phyloP scores from a whole-genome alignment of 2,329 filamentous ascomycete species.

The Fonsecaea monophora region DNA sequence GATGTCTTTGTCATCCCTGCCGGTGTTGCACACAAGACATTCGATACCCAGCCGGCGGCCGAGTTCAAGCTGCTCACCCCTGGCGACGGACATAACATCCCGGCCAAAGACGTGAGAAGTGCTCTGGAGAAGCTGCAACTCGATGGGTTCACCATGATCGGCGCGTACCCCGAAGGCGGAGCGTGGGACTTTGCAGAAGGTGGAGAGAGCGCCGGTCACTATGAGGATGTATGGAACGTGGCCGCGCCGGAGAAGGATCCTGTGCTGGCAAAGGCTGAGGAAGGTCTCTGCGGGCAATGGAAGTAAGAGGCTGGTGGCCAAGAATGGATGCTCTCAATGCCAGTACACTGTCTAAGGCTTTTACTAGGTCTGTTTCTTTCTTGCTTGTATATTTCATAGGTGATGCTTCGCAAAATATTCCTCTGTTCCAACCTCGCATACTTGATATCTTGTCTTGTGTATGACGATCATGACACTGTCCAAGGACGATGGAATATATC shows the following conservation, averaged over 20 bases:
- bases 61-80: slow-evolving; percentile 55
- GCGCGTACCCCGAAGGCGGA: slow-evolving; percentile 59
- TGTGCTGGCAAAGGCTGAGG: slow-evolving; percentile 50
- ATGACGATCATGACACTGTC: too few relatives aligned
- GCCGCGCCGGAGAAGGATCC: slow-evolving; percentile 56
- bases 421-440: too few relatives aligned
- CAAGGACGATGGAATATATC: not conserved
- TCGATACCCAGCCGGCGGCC: slow-evolving; percentile 49
- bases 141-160: slow-evolving; percentile 63
- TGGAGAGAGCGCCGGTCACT: slow-evolving; percentile 52
- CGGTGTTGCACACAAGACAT: slow-evolving; percentile 63
- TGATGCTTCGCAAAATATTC: too few relatives aligned
- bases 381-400: not conserved
- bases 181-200: slow-evolving; percentile 61
- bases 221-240: slow-evolving; percentile 56
- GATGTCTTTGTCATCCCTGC: slow-evolving; percentile 67
- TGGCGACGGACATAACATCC: slow-evolving; percentile 48
- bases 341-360: not conserved
- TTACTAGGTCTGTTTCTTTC: not conserved
- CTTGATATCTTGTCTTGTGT: too few relatives aligned
- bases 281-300: slow-evolving; percentile 51
- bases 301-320: slow-evolving; percentile 20
- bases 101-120: slow-evolving; percentile 36
- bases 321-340: not conserved
- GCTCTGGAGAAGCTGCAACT: slow-evolving; percentile 49